Evolutionary conservation across 257 asterid species (phyloP).

Genomic region (Plantago elongata): DNA sequence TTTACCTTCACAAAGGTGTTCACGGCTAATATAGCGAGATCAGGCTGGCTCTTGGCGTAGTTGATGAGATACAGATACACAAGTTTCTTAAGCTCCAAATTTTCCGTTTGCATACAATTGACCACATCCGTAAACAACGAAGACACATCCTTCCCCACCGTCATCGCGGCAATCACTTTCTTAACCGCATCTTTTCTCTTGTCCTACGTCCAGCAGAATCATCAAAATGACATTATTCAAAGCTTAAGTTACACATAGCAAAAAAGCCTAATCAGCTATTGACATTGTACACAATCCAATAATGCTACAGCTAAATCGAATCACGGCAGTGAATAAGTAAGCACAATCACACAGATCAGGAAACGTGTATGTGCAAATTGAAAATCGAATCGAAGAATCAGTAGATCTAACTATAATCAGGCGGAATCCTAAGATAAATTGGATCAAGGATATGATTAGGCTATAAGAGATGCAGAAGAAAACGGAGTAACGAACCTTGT

Average conservation of each 20-base stretch:
- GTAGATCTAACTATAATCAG: conserved; percentile 39
- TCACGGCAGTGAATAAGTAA: conserved; percentile 1
- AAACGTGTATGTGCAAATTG: conserved; percentile 14
- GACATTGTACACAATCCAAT: not conserved
- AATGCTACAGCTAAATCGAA: conserved; percentile 16
- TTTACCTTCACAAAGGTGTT: conserved; percentile 95
- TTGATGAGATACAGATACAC: conserved; percentile 95
- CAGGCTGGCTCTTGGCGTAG: conserved; percentile 99
- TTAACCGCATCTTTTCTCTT: conserved; percentile 99
- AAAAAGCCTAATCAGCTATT: too few species aligned
- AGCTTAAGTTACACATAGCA: too few species aligned
- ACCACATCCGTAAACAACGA: conserved; percentile 98
- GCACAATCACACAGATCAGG: conserved; percentile 15
- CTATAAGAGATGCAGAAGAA: not conserved
- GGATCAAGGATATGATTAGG: not conserved
- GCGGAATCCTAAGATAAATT: conserved; percentile 24
- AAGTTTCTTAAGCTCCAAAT: conserved; percentile 95
- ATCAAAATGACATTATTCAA: too few species aligned
- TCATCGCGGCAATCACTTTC: conserved; percentile 99
- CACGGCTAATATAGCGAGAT: conserved; percentile 97
- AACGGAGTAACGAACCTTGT: conserved; percentile 49
- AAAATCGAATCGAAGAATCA: conserved; percentile 11
- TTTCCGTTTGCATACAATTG: conserved; percentile 98
- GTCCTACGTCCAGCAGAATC: conserved; percentile 45
- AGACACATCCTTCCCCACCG: conserved; percentile 98